phyloP scores from a whole-genome alignment of 345 rosid species.

The Capsella bursapastoris region DNA sequence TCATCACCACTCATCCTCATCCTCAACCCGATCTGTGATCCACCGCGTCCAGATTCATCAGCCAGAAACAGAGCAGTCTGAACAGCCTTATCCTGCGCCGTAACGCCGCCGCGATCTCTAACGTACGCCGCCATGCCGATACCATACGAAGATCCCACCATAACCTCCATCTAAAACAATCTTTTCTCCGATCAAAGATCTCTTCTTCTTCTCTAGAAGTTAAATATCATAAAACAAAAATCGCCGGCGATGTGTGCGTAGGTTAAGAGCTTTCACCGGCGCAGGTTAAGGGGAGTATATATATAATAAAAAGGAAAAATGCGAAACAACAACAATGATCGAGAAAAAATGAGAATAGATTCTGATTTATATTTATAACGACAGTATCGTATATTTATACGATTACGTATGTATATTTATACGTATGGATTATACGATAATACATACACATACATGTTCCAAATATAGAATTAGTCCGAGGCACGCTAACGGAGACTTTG shows the following conservation, averaged over 20 bases:
- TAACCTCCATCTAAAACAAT: conserved; percentile 53
- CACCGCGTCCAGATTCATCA: conserved; percentile 38
- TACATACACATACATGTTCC: conserved; percentile 18
- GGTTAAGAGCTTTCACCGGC: conserved; percentile 27
- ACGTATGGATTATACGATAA: conserved; percentile 10
- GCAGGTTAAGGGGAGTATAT: conserved; percentile 9
- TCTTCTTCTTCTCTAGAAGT: not conserved
- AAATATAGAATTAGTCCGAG: conserved; percentile 31
- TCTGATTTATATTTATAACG: conserved; percentile 31
- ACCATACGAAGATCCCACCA: conserved; percentile 56
- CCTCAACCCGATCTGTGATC: conserved; percentile 34
- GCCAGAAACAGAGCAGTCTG: conserved; percentile 42
- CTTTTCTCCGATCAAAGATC: not conserved
- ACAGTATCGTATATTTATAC: conserved; percentile 30
- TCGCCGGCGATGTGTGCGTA: conserved; percentile 18
- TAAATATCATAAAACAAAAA: not conserved
- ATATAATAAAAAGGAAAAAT: not conserved
- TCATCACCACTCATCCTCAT: not conserved
- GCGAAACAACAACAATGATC: conserved; percentile 25
- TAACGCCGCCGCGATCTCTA: conserved; percentile 43
- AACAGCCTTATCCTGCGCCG: conserved; percentile 46
- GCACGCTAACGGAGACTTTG: conserved; percentile 42
- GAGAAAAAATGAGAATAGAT: conserved; percentile 31
- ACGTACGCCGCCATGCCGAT: conserved; percentile 51
- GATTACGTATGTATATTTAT: conserved; percentile 8